Base-by-base conservation (phyloP, 2,329 filamentous ascomycete genomes). In the Arthroderma uncinatum region DNA sequence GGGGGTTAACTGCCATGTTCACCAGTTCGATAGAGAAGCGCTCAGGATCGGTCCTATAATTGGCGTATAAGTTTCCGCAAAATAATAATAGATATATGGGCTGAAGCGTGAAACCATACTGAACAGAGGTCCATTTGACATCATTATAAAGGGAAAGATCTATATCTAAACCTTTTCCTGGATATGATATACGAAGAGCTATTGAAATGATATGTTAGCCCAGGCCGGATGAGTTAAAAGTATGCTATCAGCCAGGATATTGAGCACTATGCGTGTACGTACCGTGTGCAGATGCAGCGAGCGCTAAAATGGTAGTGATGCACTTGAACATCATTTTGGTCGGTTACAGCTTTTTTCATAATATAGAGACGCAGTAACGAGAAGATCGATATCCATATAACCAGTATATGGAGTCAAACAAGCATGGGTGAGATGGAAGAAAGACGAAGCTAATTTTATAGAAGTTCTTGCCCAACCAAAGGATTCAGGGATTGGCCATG, bases 1-100 rank as follows among this genome's bases (percentile, higher is more conserved):
- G 66, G 5, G 73, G 68, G 50, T 71, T 68, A 56, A 67, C 62
- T 59, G 66, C 65, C 55, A 71, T 64, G 58, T 76, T 73, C 63
- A 74, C 71, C n/a, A 76, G 65, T 42, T 71, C 64, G 61, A 77
- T 70, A 57, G 68, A 65, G 62, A 76, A 71, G 5, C 66, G 65
- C 2, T 64, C 54, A 0, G 73, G 71, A 56, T 77, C 75, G 42
- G 72, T 71, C 52, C 71, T 73, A 14, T 58, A n/a, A 36, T 56
- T 37, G 10, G n/a, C 58, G 9, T 56, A 57, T 54, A 30, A 37
- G 50, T 25, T 14, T 50, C 28, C 1, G 40, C 21, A 6, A 40
- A 16, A 7, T n/a, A 36, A 14, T n/a, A 36, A 10, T 12, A 16
- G 21, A 21, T 19, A 28, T 37, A 16, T 12, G 16, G 1, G 48